Evolutionary conservation across 345 rosid genomes (phyloP).

Genomic region (Psidium friedrichsthalianum): DNA sequence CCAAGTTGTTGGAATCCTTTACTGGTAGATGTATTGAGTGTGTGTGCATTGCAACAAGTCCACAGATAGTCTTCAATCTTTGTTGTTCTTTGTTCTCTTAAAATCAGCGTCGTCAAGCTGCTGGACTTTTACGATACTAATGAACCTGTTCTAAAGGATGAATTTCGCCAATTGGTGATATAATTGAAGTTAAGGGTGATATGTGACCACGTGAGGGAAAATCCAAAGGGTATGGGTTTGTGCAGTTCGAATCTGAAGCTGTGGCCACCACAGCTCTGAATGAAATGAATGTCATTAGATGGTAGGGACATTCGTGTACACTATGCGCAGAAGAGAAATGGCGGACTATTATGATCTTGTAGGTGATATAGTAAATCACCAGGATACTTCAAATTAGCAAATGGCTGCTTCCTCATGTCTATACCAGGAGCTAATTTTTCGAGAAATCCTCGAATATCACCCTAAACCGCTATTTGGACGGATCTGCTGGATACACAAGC

Average conservation of each 20-base stretch:
- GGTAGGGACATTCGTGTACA: slow-evolving; percentile 52
- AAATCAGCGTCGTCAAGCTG: not conserved
- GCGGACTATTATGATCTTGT: not conserved
- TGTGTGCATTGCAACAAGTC: not conserved
- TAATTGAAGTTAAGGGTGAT: slow-evolving; percentile 45
- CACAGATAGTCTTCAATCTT: not conserved
- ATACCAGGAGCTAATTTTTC: too few species aligned
- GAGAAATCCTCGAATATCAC: too few species aligned
- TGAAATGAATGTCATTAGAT: slow-evolving; percentile 51
- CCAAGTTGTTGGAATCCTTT: not conserved
- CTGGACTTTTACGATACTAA: slow-evolving; percentile 66
- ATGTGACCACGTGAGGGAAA: slow-evolving; percentile 58
- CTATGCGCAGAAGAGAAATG: slow-evolving; percentile 30
- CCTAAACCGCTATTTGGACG: too few species aligned
- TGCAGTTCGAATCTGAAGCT: slow-evolving; percentile 39
- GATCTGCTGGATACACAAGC: too few species aligned
- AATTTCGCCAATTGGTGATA: slow-evolving; percentile 38
- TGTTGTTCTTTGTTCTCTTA: not conserved
- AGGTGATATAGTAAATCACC: not conserved
- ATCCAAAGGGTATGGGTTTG: slow-evolving; percentile 77
- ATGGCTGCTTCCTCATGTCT: not conserved
- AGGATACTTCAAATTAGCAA: not conserved
- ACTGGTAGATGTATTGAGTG: not conserved
- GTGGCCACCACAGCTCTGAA: slow-evolving; percentile 48
- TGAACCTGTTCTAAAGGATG: slow-evolving; percentile 44